These are phyloP conservation scores for Rasamsonia emersonii DNA, from an alignment of 2,329 filamentous ascomycete species.

Conservation along the genomic window DNA sequence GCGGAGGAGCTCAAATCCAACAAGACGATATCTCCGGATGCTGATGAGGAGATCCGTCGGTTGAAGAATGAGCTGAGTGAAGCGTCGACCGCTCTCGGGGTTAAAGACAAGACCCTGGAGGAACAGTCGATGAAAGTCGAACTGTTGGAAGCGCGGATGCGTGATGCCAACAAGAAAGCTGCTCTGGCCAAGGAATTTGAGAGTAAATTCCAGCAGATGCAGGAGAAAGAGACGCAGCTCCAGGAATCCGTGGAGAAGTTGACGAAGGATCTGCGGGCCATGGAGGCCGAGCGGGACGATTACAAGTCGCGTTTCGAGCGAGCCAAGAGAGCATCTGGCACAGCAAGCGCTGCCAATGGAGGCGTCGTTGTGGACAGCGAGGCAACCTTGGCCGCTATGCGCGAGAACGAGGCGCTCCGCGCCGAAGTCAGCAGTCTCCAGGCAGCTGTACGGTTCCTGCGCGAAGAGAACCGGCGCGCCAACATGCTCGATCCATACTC, in stretches of 20 bases:
- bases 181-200: slow-evolving; percentile 39
- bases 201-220: slow-evolving; percentile 31
- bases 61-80: slow-evolving; percentile 74
- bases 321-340: slow-evolving; percentile 33
- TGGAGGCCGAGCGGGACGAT: slow-evolving; percentile 34
- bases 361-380: slow-evolving; percentile 30
- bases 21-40: slow-evolving; percentile 70
- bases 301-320: slow-evolving; percentile 34
- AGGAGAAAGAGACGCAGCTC: slow-evolving; percentile 24
- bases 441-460: slow-evolving; percentile 38
- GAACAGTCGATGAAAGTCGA: slow-evolving; percentile 88
- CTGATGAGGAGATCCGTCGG: slow-evolving; percentile 73
- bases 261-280: slow-evolving; percentile 26
- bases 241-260: slow-evolving; percentile 25
- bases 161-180: slow-evolving; percentile 70
- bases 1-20: slow-evolving; percentile 73
- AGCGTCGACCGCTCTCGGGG: slow-evolving; percentile 60
- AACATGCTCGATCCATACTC: slow-evolving; percentile 35
- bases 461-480: slow-evolving; percentile 35
- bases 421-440: slow-evolving; percentile 36
- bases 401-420: slow-evolving; percentile 36
- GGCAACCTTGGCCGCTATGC: slow-evolving; percentile 31
- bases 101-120: slow-evolving; percentile 73
- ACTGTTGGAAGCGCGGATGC: slow-evolving; percentile 79
- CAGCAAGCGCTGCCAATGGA: slow-evolving; percentile 26